These are phyloP conservation scores for Stentor roeselii DNA, from an alignment of 73 alveolate genomes.

Conservation along the genomic window DNA sequence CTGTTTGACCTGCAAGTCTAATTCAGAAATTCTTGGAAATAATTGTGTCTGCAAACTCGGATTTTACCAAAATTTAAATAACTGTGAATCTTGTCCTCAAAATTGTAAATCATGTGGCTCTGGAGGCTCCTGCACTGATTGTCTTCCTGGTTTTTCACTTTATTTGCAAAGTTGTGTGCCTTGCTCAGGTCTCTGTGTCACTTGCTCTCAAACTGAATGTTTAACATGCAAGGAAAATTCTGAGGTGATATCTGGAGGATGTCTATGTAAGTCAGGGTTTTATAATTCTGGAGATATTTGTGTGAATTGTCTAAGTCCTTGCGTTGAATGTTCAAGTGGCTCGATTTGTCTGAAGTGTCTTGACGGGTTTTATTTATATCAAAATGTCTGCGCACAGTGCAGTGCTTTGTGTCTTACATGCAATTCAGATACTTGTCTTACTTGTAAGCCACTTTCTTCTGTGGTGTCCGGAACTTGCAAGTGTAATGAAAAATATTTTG, in stretches of 20 bases:
- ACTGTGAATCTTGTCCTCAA: neutral
- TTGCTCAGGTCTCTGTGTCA: neutral
- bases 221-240: too few species aligned
- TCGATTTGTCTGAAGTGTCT: neutral
- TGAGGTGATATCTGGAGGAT: too few species aligned
- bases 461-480: neutral
- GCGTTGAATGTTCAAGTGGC: too few species aligned
- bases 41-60: too few species aligned
- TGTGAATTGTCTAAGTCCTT: too few species aligned
- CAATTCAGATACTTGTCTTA: neutral
- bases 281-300: too few species aligned
- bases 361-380: neutral
- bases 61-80: too few species aligned
- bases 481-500: neutral
- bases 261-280: too few species aligned
- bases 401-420: neutral
- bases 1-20: neutral
- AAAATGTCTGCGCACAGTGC: neutral
- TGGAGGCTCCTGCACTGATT: neutral
- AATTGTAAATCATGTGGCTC: neutral
- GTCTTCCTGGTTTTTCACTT: neutral
- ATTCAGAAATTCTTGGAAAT: neutral
- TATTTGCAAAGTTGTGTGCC: neutral
- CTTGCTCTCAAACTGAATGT: too few species aligned
- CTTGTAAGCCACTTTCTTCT: neutral